Percentiles rank a stretch among this genome's conserved stretches.
These are phyloP conservation scores for Bolboschoenus planiculmis DNA, from an alignment of 176 grass and related monocot species.

Conservation along the genomic window DNA sequence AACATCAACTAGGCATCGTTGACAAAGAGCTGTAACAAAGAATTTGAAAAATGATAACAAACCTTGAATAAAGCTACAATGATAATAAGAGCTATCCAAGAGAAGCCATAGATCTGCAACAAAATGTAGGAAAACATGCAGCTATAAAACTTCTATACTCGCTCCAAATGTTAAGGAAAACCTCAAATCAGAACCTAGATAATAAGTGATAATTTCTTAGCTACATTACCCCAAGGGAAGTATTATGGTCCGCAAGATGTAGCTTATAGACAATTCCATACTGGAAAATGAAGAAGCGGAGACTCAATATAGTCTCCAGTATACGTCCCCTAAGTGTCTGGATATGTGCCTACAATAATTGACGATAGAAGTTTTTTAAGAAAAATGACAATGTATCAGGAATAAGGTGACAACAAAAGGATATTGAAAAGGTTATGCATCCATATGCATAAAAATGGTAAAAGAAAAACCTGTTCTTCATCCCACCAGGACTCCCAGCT, in stretches of 20 bases:
- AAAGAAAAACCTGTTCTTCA: constrained; percentile 64
- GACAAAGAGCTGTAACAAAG: not conserved
- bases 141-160: not conserved
- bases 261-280: constrained; percentile 97
- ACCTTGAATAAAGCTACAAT: constrained; percentile 88
- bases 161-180: constrained; percentile 3
- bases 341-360: constrained; percentile 60
- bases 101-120: constrained; percentile 83
- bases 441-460: not conserved
- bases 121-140: constrained; percentile 26
- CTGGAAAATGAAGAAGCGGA: constrained; percentile 85
- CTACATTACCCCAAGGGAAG: constrained; percentile 70
- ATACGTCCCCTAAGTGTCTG: constrained; percentile 68
- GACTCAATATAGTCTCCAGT: constrained; percentile 80
- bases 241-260: constrained; percentile 50
- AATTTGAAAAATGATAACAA: constrained; percentile 7
- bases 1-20: not conserved
- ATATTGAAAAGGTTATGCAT: constrained; percentile 3
- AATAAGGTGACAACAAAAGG: not conserved
- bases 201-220: not conserved
- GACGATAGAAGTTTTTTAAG: not conserved
- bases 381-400: not conserved
- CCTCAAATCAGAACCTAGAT: not conserved
- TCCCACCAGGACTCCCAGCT: constrained; percentile 99
- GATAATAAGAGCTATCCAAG: constrained; percentile 74